Percentiles rank a stretch among this genome's conserved stretches.
Evolutionary conservation across 2,329 filamentous ascomycete genomes (phyloP).

Genomic region (Talaromyces piceae): DNA sequence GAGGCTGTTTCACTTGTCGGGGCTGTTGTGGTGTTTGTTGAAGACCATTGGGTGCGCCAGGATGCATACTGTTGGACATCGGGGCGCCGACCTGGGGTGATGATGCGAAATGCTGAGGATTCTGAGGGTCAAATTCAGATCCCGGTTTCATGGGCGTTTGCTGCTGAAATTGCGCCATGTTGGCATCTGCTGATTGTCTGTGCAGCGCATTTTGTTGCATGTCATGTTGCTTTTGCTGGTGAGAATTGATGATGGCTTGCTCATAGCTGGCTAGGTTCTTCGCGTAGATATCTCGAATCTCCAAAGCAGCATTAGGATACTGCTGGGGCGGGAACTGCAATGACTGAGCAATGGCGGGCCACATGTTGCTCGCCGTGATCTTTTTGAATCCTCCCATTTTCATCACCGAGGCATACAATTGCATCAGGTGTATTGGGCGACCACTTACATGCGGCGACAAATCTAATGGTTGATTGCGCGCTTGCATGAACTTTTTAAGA

Average conservation of each 20-base stretch:
- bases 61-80: slow-evolving; percentile 23
- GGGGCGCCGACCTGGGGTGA: slow-evolving; percentile 26
- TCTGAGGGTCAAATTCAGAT: slow-evolving; percentile 36
- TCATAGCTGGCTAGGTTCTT: slow-evolving; percentile 72
- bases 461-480: slow-evolving; percentile 66
- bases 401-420: slow-evolving; percentile 69
- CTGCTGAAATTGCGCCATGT: slow-evolving; percentile 39
- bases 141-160: slow-evolving; percentile 42
- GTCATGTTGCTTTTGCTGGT: slow-evolving; percentile 37
- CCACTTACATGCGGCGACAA: slow-evolving; percentile 65
- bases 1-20: slow-evolving; percentile 26
- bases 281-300: slow-evolving; percentile 67
- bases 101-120: slow-evolving; percentile 25
- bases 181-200: slow-evolving; percentile 27
- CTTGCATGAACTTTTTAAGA: slow-evolving; percentile 68
- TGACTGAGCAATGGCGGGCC: slow-evolving; percentile 63
- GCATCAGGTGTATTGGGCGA: slow-evolving; percentile 64
- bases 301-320: slow-evolving; percentile 57
- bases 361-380: slow-evolving; percentile 62
- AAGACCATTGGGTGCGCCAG: slow-evolving; percentile 32
- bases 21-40: slow-evolving; percentile 30
- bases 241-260: slow-evolving; percentile 33
- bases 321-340: slow-evolving; percentile 56
- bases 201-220: slow-evolving; percentile 37
- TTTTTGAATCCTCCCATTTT: slow-evolving; percentile 71